Evolutionary conservation across 225 moss, liverwort and hornwort species (phyloP).

Genomic region (Thuidium tamariscinum): DNA sequence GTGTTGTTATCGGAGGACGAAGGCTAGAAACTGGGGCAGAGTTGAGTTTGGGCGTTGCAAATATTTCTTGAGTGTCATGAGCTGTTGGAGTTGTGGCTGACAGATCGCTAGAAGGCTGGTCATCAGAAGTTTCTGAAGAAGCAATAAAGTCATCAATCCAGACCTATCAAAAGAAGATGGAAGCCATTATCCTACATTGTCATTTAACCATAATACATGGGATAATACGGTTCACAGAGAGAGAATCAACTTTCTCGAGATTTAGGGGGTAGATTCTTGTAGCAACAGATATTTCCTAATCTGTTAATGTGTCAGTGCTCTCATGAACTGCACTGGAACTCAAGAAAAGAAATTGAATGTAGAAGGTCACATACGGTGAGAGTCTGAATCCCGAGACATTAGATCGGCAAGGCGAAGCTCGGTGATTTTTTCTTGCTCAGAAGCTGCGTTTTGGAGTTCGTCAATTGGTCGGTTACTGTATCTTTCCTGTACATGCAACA

Average conservation of each 20-base stretch:
- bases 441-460: conserved; percentile 64
- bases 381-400: conserved; percentile 5
- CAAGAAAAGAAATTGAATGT: not conserved
- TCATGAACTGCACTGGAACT: not conserved
- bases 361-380: not conserved
- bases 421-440: conserved; percentile 81
- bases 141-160: not conserved
- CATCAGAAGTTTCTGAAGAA: conserved; percentile 2
- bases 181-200: not conserved
- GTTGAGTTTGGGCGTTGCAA: not conserved
- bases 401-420: conserved; percentile 52
- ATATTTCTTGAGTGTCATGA: not conserved
- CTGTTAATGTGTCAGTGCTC: not conserved
- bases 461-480: conserved; percentile 47
- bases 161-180: not conserved
- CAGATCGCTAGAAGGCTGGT: not conserved
- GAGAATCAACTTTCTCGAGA: not conserved
- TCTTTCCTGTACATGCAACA: conserved; percentile 33
- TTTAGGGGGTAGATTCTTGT: not conserved
- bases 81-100: not conserved
- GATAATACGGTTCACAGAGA: not conserved
- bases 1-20: conserved; percentile 73
- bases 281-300: not conserved
- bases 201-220: not conserved
- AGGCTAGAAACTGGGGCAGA: conserved; percentile 15